phyloP scores from a whole-genome alignment of 441 rosid genomes.

The Corymbia calophylla region DNA sequence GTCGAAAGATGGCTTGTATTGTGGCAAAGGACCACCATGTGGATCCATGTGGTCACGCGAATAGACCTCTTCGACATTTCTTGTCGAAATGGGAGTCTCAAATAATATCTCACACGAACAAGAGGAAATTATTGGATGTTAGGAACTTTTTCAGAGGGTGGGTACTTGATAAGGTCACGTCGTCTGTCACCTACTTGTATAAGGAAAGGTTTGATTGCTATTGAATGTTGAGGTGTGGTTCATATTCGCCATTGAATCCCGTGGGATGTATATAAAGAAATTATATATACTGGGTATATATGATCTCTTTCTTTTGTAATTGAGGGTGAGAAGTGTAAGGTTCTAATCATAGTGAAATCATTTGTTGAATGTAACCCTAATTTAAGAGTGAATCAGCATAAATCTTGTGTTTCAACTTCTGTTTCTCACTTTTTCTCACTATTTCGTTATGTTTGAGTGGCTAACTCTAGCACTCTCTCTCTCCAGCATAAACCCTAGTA shows the following conservation, averaged over 20 bases:
- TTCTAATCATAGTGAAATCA: too few species aligned
- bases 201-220: accelerated
- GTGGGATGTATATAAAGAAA: too few species aligned
- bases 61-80: background rate
- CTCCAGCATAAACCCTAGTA: background rate
- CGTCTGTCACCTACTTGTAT: background rate
- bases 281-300: too few species aligned
- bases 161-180: background rate
- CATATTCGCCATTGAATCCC: accelerated
- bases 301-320: too few species aligned
- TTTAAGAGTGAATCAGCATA: too few species aligned
- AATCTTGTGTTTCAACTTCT: too few species aligned
- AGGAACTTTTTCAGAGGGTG: background rate
- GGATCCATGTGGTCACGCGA: background rate
- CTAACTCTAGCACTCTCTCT: background rate
- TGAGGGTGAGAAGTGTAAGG: too few species aligned
- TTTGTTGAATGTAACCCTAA: too few species aligned
- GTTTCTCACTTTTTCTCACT: too few species aligned
- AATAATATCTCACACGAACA: background rate
- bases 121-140: background rate
- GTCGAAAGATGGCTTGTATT: background rate
- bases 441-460: too few species aligned
- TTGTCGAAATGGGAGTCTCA: background rate
- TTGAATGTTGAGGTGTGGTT: too few species aligned
- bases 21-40: background rate